Percentiles rank a stretch among this genome's conserved stretches.
Evolutionary conservation across 345 rosid species (phyloP).

Genomic region (Moringa oleifera): DNA sequence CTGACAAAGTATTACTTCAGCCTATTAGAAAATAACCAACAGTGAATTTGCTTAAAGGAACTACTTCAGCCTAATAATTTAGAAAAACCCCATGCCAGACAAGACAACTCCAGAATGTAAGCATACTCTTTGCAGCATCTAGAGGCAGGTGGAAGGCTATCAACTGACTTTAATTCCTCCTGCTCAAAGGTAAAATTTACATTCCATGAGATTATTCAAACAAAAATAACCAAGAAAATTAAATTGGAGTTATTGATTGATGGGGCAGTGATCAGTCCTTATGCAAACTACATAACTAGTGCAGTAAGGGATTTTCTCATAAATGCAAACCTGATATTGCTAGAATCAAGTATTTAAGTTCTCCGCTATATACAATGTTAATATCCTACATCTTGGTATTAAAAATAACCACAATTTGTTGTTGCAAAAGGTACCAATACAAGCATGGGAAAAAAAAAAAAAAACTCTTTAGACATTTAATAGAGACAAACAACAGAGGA

Average conservation of each 20-base stretch:
- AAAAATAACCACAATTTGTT: not conserved
- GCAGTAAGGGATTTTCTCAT: too few relatives aligned
- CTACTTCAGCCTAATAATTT: not conserved
- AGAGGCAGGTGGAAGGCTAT: conserved; percentile 64
- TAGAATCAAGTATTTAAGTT: not conserved
- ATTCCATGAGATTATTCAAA: not conserved
- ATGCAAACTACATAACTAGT: not conserved
- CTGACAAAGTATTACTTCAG: conserved; percentile 29
- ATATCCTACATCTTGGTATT: too few relatives aligned
- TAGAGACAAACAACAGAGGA: not conserved
- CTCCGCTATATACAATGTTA: not conserved
- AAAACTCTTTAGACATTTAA: too few relatives aligned
- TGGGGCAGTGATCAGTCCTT: too few relatives aligned
- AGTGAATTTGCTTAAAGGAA: not conserved
- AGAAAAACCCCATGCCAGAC: not conserved
- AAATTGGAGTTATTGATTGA: too few relatives aligned
- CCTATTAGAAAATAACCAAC: not conserved
- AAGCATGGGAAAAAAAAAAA: not conserved
- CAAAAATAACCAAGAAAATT: conserved; percentile 9
- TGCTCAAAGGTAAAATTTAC: conserved; percentile 19
- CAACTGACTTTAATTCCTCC: conserved; percentile 64
- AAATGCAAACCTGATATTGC: not conserved
- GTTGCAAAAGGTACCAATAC: not conserved
- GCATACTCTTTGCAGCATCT: conserved; percentile 87
- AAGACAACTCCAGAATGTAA: conserved; percentile 3